A percentile compares a stretch with the other conserved stretches of the same genome.
Evolutionary conservation across 2,329 filamentous ascomycete species (phyloP).

Genomic region (Tolypocladium endophyticum): DNA sequence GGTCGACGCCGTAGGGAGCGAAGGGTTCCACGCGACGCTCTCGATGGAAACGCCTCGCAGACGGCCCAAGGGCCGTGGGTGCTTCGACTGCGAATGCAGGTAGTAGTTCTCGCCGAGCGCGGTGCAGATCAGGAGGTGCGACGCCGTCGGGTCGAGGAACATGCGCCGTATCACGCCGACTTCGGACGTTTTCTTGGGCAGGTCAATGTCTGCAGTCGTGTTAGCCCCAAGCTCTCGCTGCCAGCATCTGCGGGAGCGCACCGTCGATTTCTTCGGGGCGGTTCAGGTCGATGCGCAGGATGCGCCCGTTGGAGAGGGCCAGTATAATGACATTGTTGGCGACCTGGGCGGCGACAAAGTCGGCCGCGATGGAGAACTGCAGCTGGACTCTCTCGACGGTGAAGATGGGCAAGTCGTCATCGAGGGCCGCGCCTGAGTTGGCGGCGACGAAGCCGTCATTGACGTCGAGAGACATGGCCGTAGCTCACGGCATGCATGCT

Average conservation of each 20-base stretch:
- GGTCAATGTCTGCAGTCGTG: conserved; percentile 72
- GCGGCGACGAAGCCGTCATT: conserved; percentile 60
- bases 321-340: conserved; percentile 94
- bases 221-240: conserved; percentile 3
- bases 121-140: conserved; percentile 85
- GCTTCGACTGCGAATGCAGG: conserved; percentile 86
- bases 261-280: conserved; percentile 91
- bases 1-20: conserved; percentile 83
- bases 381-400: conserved; percentile 87
- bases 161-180: conserved; percentile 87
- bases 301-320: conserved; percentile 82
- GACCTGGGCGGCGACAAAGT: conserved; percentile 93
- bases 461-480: conserved; percentile 25
- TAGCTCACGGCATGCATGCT: conserved; percentile 7
- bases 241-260: conserved; percentile 19
- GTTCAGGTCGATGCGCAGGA: conserved; percentile 88
- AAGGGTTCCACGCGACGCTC: conserved; percentile 89
- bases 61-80: conserved; percentile 70
- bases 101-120: conserved; percentile 94
- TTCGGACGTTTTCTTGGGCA: conserved; percentile 86
- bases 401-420: conserved; percentile 77
- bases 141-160: conserved; percentile 95
- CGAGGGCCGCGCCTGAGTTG: conserved; percentile 49
- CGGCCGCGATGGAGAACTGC: conserved; percentile 86
- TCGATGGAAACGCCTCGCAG: conserved; percentile 83